Evolutionary conservation across 2,329 filamentous ascomycete species (phyloP).

Genomic region (Colletotrichum incanum): DNA sequence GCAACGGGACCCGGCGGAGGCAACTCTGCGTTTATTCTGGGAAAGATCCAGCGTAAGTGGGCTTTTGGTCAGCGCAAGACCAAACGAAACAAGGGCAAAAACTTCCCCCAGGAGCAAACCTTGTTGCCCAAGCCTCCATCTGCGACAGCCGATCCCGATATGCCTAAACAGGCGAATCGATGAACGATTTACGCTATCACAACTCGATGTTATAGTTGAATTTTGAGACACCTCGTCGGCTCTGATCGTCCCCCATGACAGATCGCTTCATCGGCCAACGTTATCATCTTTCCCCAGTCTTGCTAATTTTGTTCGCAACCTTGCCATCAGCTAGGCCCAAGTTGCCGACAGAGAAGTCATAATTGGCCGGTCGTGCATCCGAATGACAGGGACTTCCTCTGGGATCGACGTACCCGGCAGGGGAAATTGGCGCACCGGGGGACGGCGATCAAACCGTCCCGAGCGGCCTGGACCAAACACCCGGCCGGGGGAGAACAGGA

Average conservation of each 20-base stretch:
- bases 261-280: constrained; percentile 22
- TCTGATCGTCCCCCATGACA: constrained; percentile 20
- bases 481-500: constrained; percentile 19
- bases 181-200: neutral
- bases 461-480: constrained; percentile 34
- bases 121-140: constrained; percentile 15
- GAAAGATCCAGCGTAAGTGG: neutral
- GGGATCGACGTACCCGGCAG: constrained; percentile 31
- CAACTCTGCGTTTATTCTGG: constrained; percentile 13
- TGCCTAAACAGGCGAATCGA: neutral
- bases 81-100: constrained; percentile 43
- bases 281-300: constrained; percentile 9
- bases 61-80: neutral
- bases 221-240: constrained; percentile 19
- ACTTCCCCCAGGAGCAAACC: constrained; percentile 27
- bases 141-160: constrained; percentile 12
- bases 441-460: constrained; percentile 41
- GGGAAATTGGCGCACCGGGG: constrained; percentile 22
- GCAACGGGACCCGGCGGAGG: constrained; percentile 15
- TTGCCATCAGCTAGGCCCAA: constrained; percentile 1
- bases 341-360: neutral
- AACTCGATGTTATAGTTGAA: neutral
- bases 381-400: constrained; percentile 11
- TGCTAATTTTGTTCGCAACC: constrained; percentile 12
- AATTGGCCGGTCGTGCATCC: neutral